Evolutionary conservation across 495 filamentous ascomycete genomes (phyloP), one percentile per base, ranked within the genome.

Genomic region (Xylaria cubensis): DNA sequence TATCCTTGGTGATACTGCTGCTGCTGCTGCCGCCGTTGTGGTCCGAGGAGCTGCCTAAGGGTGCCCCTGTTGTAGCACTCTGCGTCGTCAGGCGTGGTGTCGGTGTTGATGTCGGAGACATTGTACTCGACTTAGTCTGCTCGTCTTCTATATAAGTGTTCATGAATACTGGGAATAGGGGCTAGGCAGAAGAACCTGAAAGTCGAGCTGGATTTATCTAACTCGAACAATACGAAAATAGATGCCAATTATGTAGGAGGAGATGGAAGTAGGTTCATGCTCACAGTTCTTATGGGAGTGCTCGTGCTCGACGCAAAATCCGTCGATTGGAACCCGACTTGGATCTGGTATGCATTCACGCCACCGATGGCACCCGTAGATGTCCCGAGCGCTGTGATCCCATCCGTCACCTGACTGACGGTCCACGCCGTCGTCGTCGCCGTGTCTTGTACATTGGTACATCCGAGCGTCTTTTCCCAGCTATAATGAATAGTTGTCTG

Each of bases 381-480:
- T 24, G 53, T 59, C 7, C 36, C 12, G 36, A 29, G 21, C 53
- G 66, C 21, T 17, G 66, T 56, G 4, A 29, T 12, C 51, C 66
- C 66, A 46, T 5, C n/a, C 19, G 50, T 26, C 36, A 69, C 66
- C 36, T 69, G 56, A 12, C 21, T 69, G 34, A 55, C 64, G 29
- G 56, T 73, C 67, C 55, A 73, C 48, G n/a, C 53, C 44, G 41
- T 69, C 71, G 64, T 51, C 15, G 32, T 51, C 24, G 72, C 34
- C 19, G 32, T 0, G 1, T 34, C 51, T 15, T 58, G 34, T 7
- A 10, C 4, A 12, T 8, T 32, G 34, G 34, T 3, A 32, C 66
- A 69, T 39, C 66, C 66, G 0, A 69, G 66, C 21, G 66, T 69
- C 66, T 26, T 4, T 21, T 69, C 66, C 66, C 66, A 69, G 50